Evolutionary conservation across 1,284 basidiomycete species (phyloP), one percentile per base, ranked within the genome.

Genomic region (Rhizoctonia solani): DNA sequence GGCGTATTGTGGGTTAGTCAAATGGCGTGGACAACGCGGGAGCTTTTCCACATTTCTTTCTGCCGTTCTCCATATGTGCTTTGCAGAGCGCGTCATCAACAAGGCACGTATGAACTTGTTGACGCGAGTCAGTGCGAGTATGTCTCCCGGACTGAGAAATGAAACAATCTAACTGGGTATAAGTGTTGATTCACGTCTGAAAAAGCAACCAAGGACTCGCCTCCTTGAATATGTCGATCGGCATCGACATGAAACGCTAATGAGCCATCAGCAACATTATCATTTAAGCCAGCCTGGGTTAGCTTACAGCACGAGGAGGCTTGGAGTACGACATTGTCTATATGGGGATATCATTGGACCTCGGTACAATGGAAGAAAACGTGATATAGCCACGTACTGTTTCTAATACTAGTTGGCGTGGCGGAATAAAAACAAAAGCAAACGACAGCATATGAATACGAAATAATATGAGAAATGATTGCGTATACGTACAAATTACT

Each of bases 211-310:
- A n/a, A 13, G n/a, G 25, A 3, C 9, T 8, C 47, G 54, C 63
- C 52, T 66, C 63, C 47, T 66, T 66, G 41, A 66, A 53, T 42
- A 66, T 30, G 23, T 66, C 63, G 11, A 66, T 25, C 3, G 63
- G 30, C 11, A 66, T 30, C 13, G n/a, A 34, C 41, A 54, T 30
- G 21, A 66, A 54, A 16, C 44, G 44, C 44, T 46, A 46, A 11
- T 11, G 13, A 39, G 37, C n/a, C 44, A 9, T 9, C 8, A 46
- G 8, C 44, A 9, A 19, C 19, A 46, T 9, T 19, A 11, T 8
- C 8, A 16, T 39, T 39, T 8, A 16, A 39, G 16, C 8, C 8
- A 39, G 37, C 37, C 37, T 39, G 16, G 16, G 37, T 8, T 8
- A 39, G 37, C 37, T 39, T 39, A 39, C 37, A 16, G 16, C 9